Conservation (phyloP, 306 rosid genomes). For the Prunus padus region DNA sequence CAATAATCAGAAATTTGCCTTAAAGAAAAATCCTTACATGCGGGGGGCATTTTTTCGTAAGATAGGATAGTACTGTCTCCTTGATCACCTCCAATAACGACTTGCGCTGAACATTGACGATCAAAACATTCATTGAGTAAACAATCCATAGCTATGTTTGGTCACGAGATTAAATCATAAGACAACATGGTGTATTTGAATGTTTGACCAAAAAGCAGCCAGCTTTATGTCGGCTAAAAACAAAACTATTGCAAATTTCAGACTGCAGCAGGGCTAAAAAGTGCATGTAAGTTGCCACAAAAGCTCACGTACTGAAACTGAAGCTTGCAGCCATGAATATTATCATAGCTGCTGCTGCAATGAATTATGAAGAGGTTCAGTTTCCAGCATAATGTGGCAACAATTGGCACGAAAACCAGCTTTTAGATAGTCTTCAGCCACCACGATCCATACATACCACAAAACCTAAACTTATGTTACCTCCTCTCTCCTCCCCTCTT, state of each 20-base stretch:
- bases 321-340: background rate
- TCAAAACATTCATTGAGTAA: constrained; percentile 1
- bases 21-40: constrained; percentile 57
- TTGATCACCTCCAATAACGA: constrained; percentile 81
- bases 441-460: background rate
- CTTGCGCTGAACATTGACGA: constrained; percentile 61
- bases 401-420: background rate
- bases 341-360: background rate
- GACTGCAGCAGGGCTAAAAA: background rate
- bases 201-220: background rate
- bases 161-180: background rate
- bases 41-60: constrained; percentile 82
- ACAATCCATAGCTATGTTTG: background rate
- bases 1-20: constrained; percentile 10
- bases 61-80: constrained; percentile 89
- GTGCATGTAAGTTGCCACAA: background rate
- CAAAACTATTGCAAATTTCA: background rate
- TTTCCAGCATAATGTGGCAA: background rate
- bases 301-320: background rate
- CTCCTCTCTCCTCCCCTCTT: background rate
- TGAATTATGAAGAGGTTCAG: background rate
- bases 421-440: background rate
- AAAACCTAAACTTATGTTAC: background rate
- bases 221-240: background rate
- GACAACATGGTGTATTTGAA: background rate